These are phyloP conservation scores for Sporisorium scitamineum DNA, from an alignment of 1,284 basidiomycete genomes.

Conservation along the genomic window DNA sequence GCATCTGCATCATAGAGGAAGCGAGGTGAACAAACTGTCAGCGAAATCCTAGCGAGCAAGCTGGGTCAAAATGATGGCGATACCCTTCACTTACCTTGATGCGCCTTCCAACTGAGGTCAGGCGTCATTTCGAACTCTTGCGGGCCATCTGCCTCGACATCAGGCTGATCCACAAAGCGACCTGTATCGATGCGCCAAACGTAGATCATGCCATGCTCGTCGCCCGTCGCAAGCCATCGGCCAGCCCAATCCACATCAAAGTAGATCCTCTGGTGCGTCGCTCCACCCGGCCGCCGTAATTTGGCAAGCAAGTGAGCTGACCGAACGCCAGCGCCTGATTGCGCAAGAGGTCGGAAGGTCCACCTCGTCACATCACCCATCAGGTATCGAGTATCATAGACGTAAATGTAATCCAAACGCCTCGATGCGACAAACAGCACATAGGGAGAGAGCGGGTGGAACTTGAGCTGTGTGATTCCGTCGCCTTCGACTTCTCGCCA, in stretches of 20 bases:
- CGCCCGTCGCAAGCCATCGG: constrained; percentile 50
- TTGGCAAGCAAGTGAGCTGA: constrained; percentile 45
- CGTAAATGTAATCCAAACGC: constrained; percentile 44
- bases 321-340: constrained; percentile 23
- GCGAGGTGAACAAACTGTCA: background rate
- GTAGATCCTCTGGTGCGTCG: constrained; percentile 49
- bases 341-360: constrained; percentile 36
- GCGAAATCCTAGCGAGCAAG: background rate
- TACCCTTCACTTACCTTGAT: constrained; percentile 8
- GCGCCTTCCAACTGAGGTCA: constrained; percentile 45
- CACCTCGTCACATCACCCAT: constrained; percentile 35
- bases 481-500: constrained; percentile 58
- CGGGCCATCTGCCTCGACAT: constrained; percentile 5
- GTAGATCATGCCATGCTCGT: constrained; percentile 33
- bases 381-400: constrained; percentile 55
- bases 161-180: constrained; percentile 23
- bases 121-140: constrained; percentile 27
- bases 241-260: constrained; percentile 61
- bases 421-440: constrained; percentile 57
- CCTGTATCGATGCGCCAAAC: constrained; percentile 49
- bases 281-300: constrained; percentile 17
- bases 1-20: constrained; percentile 21
- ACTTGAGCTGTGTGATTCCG: constrained; percentile 55
- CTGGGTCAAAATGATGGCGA: background rate
- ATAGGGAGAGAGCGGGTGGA: constrained; percentile 53